Evolutionary conservation across 1,139 yeast species (phyloP).

Genomic region (Geotrichum cucujoidarum): DNA sequence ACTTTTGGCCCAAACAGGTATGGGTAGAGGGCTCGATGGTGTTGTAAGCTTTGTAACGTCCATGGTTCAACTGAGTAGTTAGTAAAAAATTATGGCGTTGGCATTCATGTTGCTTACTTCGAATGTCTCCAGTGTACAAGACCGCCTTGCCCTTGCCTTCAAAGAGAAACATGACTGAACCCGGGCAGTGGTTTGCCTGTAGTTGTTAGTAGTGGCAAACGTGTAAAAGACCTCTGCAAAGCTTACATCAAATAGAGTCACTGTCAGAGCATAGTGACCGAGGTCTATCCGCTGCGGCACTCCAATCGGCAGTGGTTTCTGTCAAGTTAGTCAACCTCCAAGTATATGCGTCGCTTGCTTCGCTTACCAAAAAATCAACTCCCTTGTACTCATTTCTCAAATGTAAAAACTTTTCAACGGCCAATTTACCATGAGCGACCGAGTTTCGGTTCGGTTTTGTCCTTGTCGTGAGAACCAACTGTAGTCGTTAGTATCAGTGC

Average conservation of each 20-base stretch:
- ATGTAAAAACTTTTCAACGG: constrained; percentile 28
- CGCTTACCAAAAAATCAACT: constrained; percentile 31
- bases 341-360: constrained; percentile 19
- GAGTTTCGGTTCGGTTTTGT: constrained; percentile 18
- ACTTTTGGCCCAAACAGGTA: constrained; percentile 39
- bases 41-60: constrained; percentile 44
- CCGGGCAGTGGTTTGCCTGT: constrained; percentile 58
- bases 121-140: constrained; percentile 54
- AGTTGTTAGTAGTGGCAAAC: background rate
- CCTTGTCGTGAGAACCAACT: constrained; percentile 22
- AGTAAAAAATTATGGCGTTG: too few species aligned
- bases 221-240: constrained; percentile 32
- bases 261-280: constrained; percentile 23
- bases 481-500: background rate
- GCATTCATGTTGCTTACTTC: constrained; percentile 30
- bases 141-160: constrained; percentile 41
- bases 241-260: constrained; percentile 34
- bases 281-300: constrained; percentile 30
- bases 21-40: constrained; percentile 44
- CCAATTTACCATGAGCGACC: constrained; percentile 12
- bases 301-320: constrained; percentile 30
- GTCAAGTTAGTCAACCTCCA: background rate
- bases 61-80: constrained; percentile 45
- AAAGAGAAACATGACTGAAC: constrained; percentile 53
- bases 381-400: constrained; percentile 34